Conservation (phyloP, 106 monocot species). For the Cymbidium sinense region DNA sequence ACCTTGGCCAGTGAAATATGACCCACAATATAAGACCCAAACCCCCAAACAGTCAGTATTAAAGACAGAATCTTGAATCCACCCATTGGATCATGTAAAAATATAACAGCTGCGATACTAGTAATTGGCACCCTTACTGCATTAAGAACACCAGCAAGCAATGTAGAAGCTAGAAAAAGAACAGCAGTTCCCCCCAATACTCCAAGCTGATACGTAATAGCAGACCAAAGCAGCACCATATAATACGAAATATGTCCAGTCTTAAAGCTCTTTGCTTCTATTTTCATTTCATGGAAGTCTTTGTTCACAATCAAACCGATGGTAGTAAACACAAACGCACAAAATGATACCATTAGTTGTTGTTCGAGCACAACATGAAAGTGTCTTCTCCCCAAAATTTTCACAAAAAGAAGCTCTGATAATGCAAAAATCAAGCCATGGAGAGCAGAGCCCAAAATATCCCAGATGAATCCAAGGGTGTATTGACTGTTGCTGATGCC, state of each 20-base stretch:
- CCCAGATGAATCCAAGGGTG: slow-evolving; percentile 58
- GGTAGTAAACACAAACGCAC: slow-evolving; percentile 70
- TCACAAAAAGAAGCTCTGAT: slow-evolving; percentile 76
- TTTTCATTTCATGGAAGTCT: slow-evolving; percentile 56
- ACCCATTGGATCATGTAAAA: slow-evolving; percentile 88
- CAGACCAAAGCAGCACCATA: slow-evolving; percentile 75
- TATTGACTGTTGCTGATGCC: slow-evolving; percentile 61
- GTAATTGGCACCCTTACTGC: slow-evolving; percentile 88
- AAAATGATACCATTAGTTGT: slow-evolving; percentile 81
- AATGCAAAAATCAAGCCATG: slow-evolving; percentile 96
- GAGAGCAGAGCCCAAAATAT: slow-evolving; percentile 84
- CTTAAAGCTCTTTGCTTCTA: slow-evolving; percentile 52
- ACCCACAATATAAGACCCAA: slow-evolving; percentile 75
- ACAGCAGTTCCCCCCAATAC: slow-evolving; percentile 74
- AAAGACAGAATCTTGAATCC: slow-evolving; percentile 87
- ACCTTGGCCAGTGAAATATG: slow-evolving; percentile 26
- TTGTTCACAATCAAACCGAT: slow-evolving; percentile 44
- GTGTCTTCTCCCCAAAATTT: slow-evolving; percentile 58
- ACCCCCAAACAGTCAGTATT: slow-evolving; percentile 87
- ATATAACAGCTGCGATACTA: slow-evolving; percentile 65
- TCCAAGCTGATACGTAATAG: slow-evolving; percentile 85
- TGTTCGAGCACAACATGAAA: slow-evolving; percentile 92
- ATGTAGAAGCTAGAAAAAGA: slow-evolving; percentile 83
- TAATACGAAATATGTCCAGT: slow-evolving; percentile 50
- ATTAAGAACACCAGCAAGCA: slow-evolving; percentile 89